Conservation (phyloP, 2,329 filamentous ascomycete species). For the Fusarium nygamai region DNA sequence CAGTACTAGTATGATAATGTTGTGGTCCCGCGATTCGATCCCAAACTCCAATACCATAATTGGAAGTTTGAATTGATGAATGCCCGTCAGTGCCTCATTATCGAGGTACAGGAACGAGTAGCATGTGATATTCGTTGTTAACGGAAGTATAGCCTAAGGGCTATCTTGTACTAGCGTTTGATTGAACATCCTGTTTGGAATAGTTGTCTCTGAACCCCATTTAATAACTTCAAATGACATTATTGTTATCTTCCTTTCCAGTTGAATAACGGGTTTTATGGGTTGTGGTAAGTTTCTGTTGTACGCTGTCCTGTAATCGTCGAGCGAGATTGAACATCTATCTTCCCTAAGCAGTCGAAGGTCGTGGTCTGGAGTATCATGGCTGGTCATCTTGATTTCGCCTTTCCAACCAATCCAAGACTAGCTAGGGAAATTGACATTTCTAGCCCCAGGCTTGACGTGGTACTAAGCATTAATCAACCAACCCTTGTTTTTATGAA, state of each 20-base stretch:
- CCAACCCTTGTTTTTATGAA: fast-evolving
- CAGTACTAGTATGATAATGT: background rate
- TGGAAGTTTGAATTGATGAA: background rate
- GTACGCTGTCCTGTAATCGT: fast-evolving
- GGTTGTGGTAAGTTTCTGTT: too few species aligned
- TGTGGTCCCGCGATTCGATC: fast-evolving
- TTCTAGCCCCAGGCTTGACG: fast-evolving
- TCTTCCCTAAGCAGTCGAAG: too few species aligned
- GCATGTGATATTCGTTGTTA: fast-evolving
- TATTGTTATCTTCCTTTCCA: fast-evolving
- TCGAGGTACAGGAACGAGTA: background rate
- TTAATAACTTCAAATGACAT: background rate
- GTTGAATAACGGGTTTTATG: background rate
- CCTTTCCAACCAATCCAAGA: background rate
- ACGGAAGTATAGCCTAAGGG: background rate
- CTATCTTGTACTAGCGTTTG: background rate
- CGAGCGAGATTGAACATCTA: background rate
- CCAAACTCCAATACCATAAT: background rate
- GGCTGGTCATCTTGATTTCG: background rate
- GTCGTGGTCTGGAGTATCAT: fast-evolving
- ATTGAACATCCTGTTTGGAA: fast-evolving
- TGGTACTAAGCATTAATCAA: background rate
- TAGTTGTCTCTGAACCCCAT: background rate
- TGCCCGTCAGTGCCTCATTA: fast-evolving
- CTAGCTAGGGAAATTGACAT: fast-evolving